Evolutionary conservation across 2,329 filamentous ascomycete species (phyloP).

Genomic region (Botrytis byssoidea): DNA sequence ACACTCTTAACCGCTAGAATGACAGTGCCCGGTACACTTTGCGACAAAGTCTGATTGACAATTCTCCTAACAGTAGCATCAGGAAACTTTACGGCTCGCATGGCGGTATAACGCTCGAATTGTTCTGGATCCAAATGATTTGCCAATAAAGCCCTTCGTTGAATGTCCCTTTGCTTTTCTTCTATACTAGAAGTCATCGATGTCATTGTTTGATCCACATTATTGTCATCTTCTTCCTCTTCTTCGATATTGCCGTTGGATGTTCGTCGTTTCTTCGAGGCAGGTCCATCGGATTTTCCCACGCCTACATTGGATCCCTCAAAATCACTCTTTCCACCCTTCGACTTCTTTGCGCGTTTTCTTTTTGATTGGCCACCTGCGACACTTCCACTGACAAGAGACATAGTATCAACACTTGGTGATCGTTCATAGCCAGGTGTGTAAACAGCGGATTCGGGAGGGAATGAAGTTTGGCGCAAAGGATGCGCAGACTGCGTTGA

Average conservation of each 20-base stretch:
- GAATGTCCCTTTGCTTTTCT: slow-evolving; percentile 62
- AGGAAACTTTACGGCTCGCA: slow-evolving; percentile 66
- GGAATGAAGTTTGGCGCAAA: slow-evolving; percentile 78
- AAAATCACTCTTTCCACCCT: slow-evolving; percentile 52
- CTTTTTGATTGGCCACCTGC: slow-evolving; percentile 51
- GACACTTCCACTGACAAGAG: slow-evolving; percentile 60
- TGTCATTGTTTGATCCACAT: slow-evolving; percentile 35
- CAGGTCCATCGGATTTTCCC: slow-evolving; percentile 42
- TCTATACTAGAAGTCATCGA: slow-evolving; percentile 60
- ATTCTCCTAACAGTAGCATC: slow-evolving; percentile 70
- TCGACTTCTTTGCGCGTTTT: slow-evolving; percentile 62
- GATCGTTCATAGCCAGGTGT: slow-evolving; percentile 55
- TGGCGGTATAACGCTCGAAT: slow-evolving; percentile 67
- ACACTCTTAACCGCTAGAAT: slow-evolving; percentile 74
- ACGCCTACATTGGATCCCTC: slow-evolving; percentile 16
- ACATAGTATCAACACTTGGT: slow-evolving; percentile 61
- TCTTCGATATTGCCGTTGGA: slow-evolving; percentile 47
- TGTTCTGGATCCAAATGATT: slow-evolving; percentile 65
- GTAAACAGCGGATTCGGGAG: slow-evolving; percentile 55
- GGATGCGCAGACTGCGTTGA: slow-evolving; percentile 59
- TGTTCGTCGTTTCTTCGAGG: slow-evolving; percentile 44
- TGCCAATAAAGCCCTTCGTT: slow-evolving; percentile 59
- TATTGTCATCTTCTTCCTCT: slow-evolving; percentile 49
- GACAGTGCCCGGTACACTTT: slow-evolving; percentile 71
- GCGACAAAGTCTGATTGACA: slow-evolving; percentile 77